Base-by-base conservation (phyloP, 306 rosid species). In the Prunus mongolica region DNA sequence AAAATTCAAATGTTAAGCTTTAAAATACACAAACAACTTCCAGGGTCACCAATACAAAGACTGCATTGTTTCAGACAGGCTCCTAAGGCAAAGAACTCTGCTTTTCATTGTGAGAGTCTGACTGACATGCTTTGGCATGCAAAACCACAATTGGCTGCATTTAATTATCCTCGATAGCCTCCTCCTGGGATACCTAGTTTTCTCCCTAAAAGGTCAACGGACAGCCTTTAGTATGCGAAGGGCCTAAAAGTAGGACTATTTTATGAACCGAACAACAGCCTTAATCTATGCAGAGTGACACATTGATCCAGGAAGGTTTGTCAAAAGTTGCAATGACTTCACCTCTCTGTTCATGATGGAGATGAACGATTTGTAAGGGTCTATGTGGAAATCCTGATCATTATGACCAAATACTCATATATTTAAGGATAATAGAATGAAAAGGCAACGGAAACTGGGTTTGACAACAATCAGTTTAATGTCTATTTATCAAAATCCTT, bases 1-100 rank as follows among this genome's bases (percentile, higher is more conserved):
- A 87, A 57, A 84, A 58, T 44, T 65, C 71, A 75, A 51, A 79
- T 47, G 80, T 49, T 49, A 57, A 60, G 15, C 57, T 61, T 75
- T 56, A 61, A 65, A 76, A 76, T 68, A 72, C 58, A 76, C 8
- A n/a, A 57, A 25, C 6, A 61, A 49, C 55, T 9, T 19, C 20
- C 45, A 15, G 11, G 61, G 49, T 69, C 71, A 69, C 22, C 75
- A 12, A 58, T 63, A 30, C 30, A 49, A 50, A 46, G 66, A 47
- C 65, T 73, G 57, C 28, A 61, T 49, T 50, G 55, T 32, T 6
- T 12, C 12, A 32, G 62, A 78, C 6, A 20, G 61, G 16, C 46
- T 46, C 56, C 57, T 12, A 54, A 55, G n/a, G 27, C 16, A 57
- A 55, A 24, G 47, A 41, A 24, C 49, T 65, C n/a, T 49, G 38